phyloP scores from a whole-genome alignment of 495 filamentous ascomycete genomes.

The Podospora comata region DNA sequence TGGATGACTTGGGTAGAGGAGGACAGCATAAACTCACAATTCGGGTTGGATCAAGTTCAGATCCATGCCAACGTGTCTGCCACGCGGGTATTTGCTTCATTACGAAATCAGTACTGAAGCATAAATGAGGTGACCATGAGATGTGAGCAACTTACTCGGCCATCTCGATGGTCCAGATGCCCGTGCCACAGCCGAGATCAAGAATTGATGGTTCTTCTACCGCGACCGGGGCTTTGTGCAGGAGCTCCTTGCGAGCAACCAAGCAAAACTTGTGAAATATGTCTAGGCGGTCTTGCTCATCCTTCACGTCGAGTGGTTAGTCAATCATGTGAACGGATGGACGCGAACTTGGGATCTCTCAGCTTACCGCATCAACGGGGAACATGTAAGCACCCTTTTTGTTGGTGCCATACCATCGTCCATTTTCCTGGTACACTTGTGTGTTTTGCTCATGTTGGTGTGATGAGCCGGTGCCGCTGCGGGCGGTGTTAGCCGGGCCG shows the following conservation, averaged over 20 bases:
- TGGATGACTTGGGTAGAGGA: neutral
- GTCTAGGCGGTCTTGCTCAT: slow-evolving; percentile 72
- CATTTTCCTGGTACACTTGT: slow-evolving; percentile 52
- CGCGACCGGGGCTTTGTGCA: slow-evolving; percentile 54
- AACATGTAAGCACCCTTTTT: slow-evolving; percentile 59
- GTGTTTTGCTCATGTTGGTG: neutral
- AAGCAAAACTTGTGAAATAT: slow-evolving; percentile 73
- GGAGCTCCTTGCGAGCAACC: slow-evolving; percentile 59
- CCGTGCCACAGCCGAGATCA: slow-evolving; percentile 84
- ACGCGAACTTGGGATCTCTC: neutral
- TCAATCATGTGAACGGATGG: slow-evolving; percentile 6
- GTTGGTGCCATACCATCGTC: slow-evolving; percentile 54
- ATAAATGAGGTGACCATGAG: neutral
- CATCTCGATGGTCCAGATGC: slow-evolving; percentile 89
- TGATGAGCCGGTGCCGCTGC: neutral
- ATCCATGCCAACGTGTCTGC: slow-evolving; percentile 44
- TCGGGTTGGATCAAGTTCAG: slow-evolving; percentile 77
- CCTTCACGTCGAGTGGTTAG: slow-evolving; percentile 35
- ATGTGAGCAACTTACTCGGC: slow-evolving; percentile 57
- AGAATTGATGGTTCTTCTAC: slow-evolving; percentile 53
- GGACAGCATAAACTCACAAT: slow-evolving; percentile 44
- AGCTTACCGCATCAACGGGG: slow-evolving; percentile 58
- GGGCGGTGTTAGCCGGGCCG: neutral
- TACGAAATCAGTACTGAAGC: slow-evolving; percentile 16
- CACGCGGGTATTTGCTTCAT: slow-evolving; percentile 26